Evolutionary conservation across 768 basidiomycete genomes (phyloP), one percentile per base, ranked within the genome.

Genomic region (Auricularia sp.): DNA sequence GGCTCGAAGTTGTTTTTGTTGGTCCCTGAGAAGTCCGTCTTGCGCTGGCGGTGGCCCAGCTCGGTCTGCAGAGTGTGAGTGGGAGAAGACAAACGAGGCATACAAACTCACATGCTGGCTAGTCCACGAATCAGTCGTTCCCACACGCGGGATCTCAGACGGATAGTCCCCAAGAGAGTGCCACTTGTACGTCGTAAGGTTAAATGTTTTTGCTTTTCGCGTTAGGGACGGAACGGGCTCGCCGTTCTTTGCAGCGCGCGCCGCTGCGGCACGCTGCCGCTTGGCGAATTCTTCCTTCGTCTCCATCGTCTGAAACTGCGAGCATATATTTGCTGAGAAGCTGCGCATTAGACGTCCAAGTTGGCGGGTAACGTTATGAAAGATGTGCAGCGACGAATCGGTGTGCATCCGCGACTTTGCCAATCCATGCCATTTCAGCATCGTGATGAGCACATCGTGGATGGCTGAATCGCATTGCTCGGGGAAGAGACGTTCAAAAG

Each of bases 401-500:
- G 66, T 63, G 39, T 66, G 65, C 33, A 66, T 8, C 3, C 62
- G 64, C 21, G 64, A n/a, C 36, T 63, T 64, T 12, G 66, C 66
- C 6, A 67, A 35, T 16, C 3, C 61, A 33, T 67, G 66, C 61
- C 61, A 66, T 36, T 62, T 23, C 5, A 12, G 42, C 3, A 74
- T 63, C 11, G 62, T 53, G 65, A 74, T 80, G 1, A 81, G 67
- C 0, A 80, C 65, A 34, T 76, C 71, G 18, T 72, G 66, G 4
- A 80, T 63, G 1, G 65, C 62, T 1, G 64, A 21, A 11, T 75
- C 70, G 51, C 74, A 70, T 3, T 67, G 65, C 0, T 54, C 64
- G 3, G 70, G 71, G 0, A 80, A 67, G 0, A 81, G 71, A 3
- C 74, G 77, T 5, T 80, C 76, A 36, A 80, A 78, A 0, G 70